Evolutionary conservation across 2,329 filamentous ascomycete species (phyloP).

Genomic region (Tolypocladium paradoxum): DNA sequence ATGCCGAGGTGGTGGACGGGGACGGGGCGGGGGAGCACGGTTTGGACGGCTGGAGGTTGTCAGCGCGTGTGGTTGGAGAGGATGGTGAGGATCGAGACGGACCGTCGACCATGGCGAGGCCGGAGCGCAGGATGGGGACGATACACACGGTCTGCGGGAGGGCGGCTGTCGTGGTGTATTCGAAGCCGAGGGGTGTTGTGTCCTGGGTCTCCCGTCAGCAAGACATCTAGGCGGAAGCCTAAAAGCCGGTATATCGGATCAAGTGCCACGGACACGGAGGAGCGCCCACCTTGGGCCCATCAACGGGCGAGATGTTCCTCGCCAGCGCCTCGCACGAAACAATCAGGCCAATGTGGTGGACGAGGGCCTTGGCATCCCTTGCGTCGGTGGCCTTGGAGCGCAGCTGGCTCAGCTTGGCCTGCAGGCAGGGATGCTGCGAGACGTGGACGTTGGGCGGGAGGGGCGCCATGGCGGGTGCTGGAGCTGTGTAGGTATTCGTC

Average conservation of each 20-base stretch:
- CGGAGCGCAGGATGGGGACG: conserved; percentile 86
- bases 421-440: conserved; percentile 75
- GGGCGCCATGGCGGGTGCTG: conserved; percentile 17
- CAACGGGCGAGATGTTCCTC: conserved; percentile 42
- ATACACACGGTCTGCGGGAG: conserved; percentile 61
- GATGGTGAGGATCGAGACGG: conserved; percentile 8
- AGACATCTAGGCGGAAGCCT: no score
- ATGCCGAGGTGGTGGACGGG: conserved; percentile 90
- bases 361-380: conserved; percentile 67
- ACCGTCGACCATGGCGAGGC: conserved; percentile 85
- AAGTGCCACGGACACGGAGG: neutral
- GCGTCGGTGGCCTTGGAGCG: conserved; percentile 61
- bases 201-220: conserved; percentile 39
- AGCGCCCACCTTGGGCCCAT: conserved; percentile 51
- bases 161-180: conserved; percentile 57
- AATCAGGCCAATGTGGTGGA: conserved; percentile 79
- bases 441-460: conserved; percentile 60
- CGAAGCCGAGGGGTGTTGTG: conserved; percentile 65
- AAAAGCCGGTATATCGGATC: no score
- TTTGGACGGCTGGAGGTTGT: conserved; percentile 53
- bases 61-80: neutral
- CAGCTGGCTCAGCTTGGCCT: conserved; percentile 82
- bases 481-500: neutral
- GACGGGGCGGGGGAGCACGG: conserved; percentile 67
- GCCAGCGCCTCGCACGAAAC: conserved; percentile 74